These are phyloP conservation scores for Curvularia sp. DNA, from an alignment of 2,329 filamentous ascomycete genomes.

Conservation along the genomic window DNA sequence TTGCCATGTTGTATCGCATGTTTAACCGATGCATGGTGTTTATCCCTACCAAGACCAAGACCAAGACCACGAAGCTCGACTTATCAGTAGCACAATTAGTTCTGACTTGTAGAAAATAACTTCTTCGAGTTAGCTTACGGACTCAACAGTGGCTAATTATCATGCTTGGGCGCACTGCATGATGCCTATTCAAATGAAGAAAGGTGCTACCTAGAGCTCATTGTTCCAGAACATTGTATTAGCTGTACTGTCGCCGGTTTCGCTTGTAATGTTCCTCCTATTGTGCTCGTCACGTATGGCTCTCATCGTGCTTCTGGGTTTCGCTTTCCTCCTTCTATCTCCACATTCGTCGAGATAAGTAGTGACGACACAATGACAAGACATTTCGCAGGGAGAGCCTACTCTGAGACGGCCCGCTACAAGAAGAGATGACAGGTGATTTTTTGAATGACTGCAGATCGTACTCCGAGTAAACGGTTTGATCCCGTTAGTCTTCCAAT, in stretches of 20 bases:
- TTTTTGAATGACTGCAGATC: not conserved
- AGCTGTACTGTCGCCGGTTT: too few species aligned
- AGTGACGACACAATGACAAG: too few species aligned
- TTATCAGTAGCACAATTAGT: not conserved
- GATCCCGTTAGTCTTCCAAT: not conserved
- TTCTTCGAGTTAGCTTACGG: not conserved
- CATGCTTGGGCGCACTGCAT: not conserved
- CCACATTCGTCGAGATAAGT: too few species aligned
- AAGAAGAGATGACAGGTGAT: not conserved
- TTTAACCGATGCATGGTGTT: not conserved
- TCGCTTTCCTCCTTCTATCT: too few species aligned
- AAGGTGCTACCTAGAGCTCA: not conserved
- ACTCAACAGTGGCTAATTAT: not conserved
- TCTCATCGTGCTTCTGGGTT: too few species aligned
- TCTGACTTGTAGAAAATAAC: not conserved
- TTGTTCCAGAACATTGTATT: not conserved
- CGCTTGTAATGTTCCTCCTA: too few species aligned
- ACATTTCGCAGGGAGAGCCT: too few species aligned
- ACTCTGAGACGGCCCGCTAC: too few species aligned
- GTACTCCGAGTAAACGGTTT: not conserved
- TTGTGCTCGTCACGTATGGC: too few species aligned
- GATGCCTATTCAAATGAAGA: not conserved
- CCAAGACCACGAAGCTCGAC: not conserved
- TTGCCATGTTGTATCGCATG: not conserved
- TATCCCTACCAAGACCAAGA: not conserved